Evolutionary conservation across 2,329 filamentous ascomycete genomes (phyloP).

Genomic region (Zasmidium citrigriseum): DNA sequence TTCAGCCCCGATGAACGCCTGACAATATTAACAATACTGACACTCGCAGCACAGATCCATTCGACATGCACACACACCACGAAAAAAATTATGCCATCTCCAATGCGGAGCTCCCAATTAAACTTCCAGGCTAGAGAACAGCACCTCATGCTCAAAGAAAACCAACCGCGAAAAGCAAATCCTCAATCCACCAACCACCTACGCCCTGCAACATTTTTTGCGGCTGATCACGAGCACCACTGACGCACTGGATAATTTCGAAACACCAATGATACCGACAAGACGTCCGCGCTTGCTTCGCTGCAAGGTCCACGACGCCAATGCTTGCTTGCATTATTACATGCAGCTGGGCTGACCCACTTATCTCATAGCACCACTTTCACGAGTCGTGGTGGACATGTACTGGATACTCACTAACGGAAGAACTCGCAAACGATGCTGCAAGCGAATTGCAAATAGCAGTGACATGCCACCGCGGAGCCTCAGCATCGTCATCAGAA

Average conservation of each 20-base stretch:
- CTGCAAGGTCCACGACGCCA: not conserved
- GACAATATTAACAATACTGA: too few species aligned
- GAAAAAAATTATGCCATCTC: not conserved
- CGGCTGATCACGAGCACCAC: not conserved
- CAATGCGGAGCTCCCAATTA: not conserved
- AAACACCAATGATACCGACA: not conserved
- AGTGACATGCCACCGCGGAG: too few species aligned
- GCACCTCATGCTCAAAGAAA: not conserved
- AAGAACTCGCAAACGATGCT: too few species aligned
- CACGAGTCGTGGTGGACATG: too few species aligned
- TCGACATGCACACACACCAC: not conserved
- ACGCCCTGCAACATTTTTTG: not conserved
- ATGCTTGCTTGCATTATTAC: not conserved
- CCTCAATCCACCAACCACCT: not conserved
- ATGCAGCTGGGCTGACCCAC: not conserved
- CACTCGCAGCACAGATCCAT: too few species aligned
- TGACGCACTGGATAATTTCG: not conserved
- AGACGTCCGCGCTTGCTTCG: not conserved
- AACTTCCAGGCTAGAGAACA: conserved; percentile 5
- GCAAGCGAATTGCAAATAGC: too few species aligned
- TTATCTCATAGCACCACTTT: too few species aligned
- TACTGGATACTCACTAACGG: too few species aligned
- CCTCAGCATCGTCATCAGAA: too few species aligned
- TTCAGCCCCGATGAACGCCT: too few species aligned
- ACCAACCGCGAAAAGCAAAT: not conserved